phyloP scores from a whole-genome alignment of 371 early-diverging fungal species.

The Scutellospora calospora region DNA sequence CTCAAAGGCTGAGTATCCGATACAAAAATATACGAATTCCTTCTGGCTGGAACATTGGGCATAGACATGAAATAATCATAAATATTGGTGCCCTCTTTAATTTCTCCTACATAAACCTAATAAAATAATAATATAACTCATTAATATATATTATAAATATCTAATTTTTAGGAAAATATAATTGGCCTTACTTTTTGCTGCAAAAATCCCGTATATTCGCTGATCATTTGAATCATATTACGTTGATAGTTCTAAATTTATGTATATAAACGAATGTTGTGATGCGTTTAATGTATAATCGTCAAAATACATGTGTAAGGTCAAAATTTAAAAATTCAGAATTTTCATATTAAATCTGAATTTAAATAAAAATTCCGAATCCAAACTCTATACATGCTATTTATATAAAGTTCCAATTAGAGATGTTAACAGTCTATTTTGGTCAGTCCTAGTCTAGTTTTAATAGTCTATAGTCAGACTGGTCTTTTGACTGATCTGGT shows the following conservation, averaged over 20 bases:
- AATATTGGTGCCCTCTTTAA: constrained; percentile 63
- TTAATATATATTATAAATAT: background rate
- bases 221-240: constrained; percentile 49
- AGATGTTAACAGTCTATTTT: no score
- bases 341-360: no score
- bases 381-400: no score
- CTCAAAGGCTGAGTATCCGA: constrained; percentile 66
- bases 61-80: constrained; percentile 73
- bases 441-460: no score
- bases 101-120: constrained; percentile 58
- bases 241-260: constrained; percentile 39
- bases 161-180: background rate
- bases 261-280: no score
- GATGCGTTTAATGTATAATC: no score
- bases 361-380: no score
- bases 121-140: background rate
- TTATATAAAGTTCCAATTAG: no score
- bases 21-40: constrained; percentile 72
- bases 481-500: no score
- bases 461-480: no score
- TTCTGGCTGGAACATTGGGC: constrained; percentile 62
- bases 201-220: constrained; percentile 52
- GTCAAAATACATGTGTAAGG: constrained; percentile 42
- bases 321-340: no score
- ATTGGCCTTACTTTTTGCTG: constrained; percentile 48